Evolutionary conservation across 441 rosid species (phyloP), one percentile per base, ranked within the genome.

Genomic region (Gossypium lobatum): DNA sequence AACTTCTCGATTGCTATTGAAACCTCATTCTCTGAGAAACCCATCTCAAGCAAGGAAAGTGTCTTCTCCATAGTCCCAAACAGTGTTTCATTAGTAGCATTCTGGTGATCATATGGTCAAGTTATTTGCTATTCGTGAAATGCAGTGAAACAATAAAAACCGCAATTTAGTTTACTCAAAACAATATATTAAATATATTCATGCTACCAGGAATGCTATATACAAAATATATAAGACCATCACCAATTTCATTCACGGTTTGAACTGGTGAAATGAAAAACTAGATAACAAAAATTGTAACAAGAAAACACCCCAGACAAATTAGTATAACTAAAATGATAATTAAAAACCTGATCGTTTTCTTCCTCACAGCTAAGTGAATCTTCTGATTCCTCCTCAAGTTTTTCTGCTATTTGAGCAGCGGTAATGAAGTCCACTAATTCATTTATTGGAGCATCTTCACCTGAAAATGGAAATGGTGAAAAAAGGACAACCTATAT

Each of bases 31-130:
- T 89, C 94, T 58, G 97, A 82, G 89, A 93, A 95, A 76, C 99
- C 99, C 96, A 93, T 88, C 80, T 90, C 91, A 77, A 95, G 93
- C 83, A 95, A 85, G 17, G 66, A 76, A 77, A 95, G 88, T 13
- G 99, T 93, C 80, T 87, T 93, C 69, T 87, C 93, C 98, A 91
- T 91, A 20, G 91, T 91, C 75, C 89, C 88, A 83, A 76, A 95
- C 81, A 95, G 80, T 20, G 61, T 62, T 85, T 93, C 98, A 72
- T 91, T 77, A 53, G 78, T 82, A 76, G 2, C 58, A 73, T 80
- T 93, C 99, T 95, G 90, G 55, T 72, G 55, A 78, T 64, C 58
- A 77, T 37, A 80, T 77, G 17, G 58, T 73, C 72, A 77, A 77
- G 77, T 71, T 71, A 66, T 71, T 26, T 63, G 70, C 55, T 52